Percentiles rank a stretch among this genome's conserved stretches.
Conservation (phyloP, 2,329 filamentous ascomycete genomes). For the Leptographium lundbergii region DNA sequence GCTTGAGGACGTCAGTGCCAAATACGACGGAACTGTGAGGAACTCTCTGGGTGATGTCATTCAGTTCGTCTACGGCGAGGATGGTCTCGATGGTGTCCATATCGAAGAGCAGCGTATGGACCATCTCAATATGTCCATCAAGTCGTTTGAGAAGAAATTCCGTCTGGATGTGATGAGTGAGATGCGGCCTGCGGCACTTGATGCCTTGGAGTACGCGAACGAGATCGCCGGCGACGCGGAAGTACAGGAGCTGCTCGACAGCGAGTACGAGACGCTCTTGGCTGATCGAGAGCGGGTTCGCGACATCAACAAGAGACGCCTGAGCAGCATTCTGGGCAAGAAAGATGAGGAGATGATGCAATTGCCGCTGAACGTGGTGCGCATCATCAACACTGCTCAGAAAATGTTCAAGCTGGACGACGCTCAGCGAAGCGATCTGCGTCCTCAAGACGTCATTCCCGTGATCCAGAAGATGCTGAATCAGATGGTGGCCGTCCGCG, state of each 20-base stretch:
- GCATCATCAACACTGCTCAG: conserved; percentile 83
- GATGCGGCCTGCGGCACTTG: conserved; percentile 42
- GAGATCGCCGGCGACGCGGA: conserved; percentile 81
- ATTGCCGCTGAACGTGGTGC: conserved; percentile 78
- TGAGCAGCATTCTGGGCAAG: conserved; percentile 23
- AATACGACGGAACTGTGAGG: conserved; percentile 93
- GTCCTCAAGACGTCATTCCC: conserved; percentile 76
- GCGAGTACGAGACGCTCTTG: conserved; percentile 70
- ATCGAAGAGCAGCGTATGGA: conserved; percentile 92
- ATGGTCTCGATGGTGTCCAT: conserved; percentile 82
- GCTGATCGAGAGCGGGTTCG: conserved; percentile 68
- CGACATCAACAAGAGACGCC: conserved; percentile 40
- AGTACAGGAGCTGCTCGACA: conserved; percentile 74
- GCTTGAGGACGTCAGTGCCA: conserved; percentile 91
- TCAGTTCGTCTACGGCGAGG: conserved; percentile 95
- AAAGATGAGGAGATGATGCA: conserved; percentile 80
- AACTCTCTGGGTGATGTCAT: conserved; percentile 95
- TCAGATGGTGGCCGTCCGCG: conserved; percentile 74
- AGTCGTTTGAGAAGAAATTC: conserved; percentile 69
- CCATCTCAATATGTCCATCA: conserved; percentile 67
- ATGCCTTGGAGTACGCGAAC: conserved; percentile 73
- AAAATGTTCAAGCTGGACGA: conserved; percentile 85
- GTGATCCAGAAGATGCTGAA: conserved; percentile 63
- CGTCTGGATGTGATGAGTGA: conserved; percentile 76
- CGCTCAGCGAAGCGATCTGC: conserved; percentile 73